A percentile compares a stretch with the other conserved stretches of the same genome.
Evolutionary conservation across 1,284 basidiomycete species (phyloP).

Genomic region (Trametes versicolor): DNA sequence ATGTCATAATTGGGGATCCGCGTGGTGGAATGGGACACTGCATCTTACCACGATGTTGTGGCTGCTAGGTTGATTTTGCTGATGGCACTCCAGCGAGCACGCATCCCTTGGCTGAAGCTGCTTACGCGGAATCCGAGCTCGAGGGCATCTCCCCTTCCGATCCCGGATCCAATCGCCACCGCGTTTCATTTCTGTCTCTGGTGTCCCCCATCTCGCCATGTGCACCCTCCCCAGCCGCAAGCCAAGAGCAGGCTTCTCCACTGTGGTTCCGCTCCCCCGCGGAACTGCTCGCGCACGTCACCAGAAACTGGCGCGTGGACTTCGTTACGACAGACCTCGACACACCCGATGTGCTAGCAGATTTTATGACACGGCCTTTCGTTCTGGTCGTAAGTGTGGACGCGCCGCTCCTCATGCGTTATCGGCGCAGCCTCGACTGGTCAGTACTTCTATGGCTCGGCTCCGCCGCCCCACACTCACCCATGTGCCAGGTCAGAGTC

Average conservation of each 20-base stretch:
- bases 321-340: slow-evolving; percentile 86
- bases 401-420: slow-evolving; percentile 79
- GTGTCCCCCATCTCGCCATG: slow-evolving; percentile 39
- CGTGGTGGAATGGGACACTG: neutral
- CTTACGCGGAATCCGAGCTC: slow-evolving; percentile 3
- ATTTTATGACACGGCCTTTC: slow-evolving; percentile 90
- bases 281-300: slow-evolving; percentile 80
- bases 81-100: neutral
- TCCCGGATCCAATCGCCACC: slow-evolving; percentile 21
- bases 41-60: neutral
- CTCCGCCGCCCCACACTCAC: slow-evolving; percentile 10
- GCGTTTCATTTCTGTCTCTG: slow-evolving; percentile 43
- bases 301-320: slow-evolving; percentile 82
- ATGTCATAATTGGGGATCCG: neutral
- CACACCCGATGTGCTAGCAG: slow-evolving; percentile 66
- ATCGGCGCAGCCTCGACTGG: slow-evolving; percentile 57
- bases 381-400: slow-evolving; percentile 91
- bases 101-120: neutral
- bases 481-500: slow-evolving; percentile 34
- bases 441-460: slow-evolving; percentile 42
- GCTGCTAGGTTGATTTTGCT: neutral
- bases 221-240: slow-evolving; percentile 29
- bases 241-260: slow-evolving; percentile 16
- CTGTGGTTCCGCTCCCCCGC: slow-evolving; percentile 60
- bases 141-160: slow-evolving; percentile 11